These are phyloP conservation scores for Venustampulla echinocandica DNA, from an alignment of 495 filamentous ascomycete genomes.

Conservation along the genomic window DNA sequence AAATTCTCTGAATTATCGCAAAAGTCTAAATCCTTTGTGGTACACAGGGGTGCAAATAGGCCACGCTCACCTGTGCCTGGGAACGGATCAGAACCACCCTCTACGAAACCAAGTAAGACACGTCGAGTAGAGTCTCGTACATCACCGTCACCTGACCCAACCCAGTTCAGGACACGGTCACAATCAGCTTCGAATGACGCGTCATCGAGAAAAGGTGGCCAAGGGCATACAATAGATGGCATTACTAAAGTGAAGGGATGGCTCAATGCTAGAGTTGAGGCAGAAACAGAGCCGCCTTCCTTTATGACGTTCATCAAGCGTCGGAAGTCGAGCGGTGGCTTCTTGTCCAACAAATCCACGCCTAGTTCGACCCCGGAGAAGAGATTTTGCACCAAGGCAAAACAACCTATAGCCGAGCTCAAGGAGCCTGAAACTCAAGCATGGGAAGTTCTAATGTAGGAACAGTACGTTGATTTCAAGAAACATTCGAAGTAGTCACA, in stretches of 20 bases:
- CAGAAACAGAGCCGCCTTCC: not conserved
- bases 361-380: constrained; percentile 3
- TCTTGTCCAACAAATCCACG: not conserved
- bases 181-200: not conserved
- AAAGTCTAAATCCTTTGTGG: too few species aligned
- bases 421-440: constrained; percentile 13
- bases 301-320: not conserved
- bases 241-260: not conserved
- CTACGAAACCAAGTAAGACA: too few species aligned
- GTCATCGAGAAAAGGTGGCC: not conserved
- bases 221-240: not conserved
- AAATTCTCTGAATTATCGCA: too few species aligned
- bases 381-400: constrained; percentile 8
- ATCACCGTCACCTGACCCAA: too few species aligned
- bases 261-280: not conserved
- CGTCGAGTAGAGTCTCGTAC: too few species aligned
- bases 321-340: not conserved
- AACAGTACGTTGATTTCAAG: too few species aligned
- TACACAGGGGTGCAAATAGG: too few species aligned
- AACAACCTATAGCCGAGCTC: too few species aligned
- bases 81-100: too few species aligned
- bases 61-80: too few species aligned
- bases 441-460: constrained; percentile 5
- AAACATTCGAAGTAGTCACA: too few species aligned
- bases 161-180: not conserved